Conservation (phyloP, 306 rosid genomes). For the Boehmeria nivea region DNA sequence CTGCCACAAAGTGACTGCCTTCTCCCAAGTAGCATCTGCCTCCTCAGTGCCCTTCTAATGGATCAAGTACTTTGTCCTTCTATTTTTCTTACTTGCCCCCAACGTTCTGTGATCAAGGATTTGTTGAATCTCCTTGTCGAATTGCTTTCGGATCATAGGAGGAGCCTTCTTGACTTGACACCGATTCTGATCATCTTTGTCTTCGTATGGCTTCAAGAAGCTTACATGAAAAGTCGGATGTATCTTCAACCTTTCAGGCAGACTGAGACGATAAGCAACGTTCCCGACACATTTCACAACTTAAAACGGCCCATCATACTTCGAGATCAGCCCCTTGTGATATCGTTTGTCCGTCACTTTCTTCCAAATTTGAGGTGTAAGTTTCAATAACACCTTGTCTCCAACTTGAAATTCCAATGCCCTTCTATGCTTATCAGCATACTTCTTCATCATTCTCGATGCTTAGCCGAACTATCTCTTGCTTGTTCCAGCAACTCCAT, state of each 20-base stretch:
- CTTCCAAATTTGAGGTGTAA: too few relatives aligned
- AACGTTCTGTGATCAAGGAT: background rate
- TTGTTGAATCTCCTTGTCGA: background rate
- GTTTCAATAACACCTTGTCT: too few relatives aligned
- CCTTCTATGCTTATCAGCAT: too few relatives aligned
- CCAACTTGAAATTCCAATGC: too few relatives aligned
- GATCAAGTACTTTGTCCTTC: background rate
- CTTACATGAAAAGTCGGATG: background rate
- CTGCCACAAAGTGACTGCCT: too few relatives aligned
- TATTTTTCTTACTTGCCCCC: background rate
- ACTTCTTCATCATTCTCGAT: too few relatives aligned
- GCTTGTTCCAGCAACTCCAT: too few relatives aligned
- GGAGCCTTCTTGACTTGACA: background rate
- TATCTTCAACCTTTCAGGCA: background rate
- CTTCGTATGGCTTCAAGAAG: background rate
- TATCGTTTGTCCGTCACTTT: too few relatives aligned
- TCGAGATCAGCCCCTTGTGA: too few relatives aligned
- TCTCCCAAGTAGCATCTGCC: background rate
- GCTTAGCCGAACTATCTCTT: too few relatives aligned
- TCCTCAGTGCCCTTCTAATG: background rate
- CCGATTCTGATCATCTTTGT: background rate
- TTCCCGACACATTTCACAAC: background rate
- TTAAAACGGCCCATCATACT: too few relatives aligned
- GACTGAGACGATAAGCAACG: background rate
- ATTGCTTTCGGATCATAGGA: background rate